Conservation (phyloP, 495 filamentous ascomycete genomes). For the Elasticomyces elasticus region DNA sequence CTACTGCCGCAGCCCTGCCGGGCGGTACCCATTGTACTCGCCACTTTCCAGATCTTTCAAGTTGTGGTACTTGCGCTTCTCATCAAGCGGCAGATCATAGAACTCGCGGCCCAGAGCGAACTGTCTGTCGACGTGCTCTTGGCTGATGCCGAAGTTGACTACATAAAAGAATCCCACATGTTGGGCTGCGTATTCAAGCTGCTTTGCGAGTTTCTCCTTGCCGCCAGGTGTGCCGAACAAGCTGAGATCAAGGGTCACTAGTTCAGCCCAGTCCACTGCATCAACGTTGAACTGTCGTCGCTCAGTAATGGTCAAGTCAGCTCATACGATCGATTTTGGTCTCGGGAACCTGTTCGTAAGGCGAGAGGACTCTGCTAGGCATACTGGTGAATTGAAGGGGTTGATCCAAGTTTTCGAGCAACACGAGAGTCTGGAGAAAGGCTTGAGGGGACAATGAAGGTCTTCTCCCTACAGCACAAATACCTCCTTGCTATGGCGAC, state of each 20-base stretch:
- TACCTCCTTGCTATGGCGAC: neutral
- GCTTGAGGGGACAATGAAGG: too few relatives aligned
- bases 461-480: neutral
- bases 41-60: neutral
- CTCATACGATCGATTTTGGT: neutral
- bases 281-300: neutral
- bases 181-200: constrained; percentile 41
- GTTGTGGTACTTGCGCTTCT: constrained; percentile 6
- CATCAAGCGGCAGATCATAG: constrained; percentile 36
- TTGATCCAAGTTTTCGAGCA: neutral
- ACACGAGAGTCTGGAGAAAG: neutral
- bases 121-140: constrained; percentile 47
- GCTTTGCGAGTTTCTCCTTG: constrained; percentile 43
- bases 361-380: neutral
- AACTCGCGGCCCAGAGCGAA: constrained; percentile 46
- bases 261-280: constrained; percentile 39
- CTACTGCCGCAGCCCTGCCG: neutral
- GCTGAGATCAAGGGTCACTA: constrained; percentile 45
- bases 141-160: constrained; percentile 42
- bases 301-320: neutral
- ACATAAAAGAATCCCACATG: constrained; percentile 44
- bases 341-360: neutral
- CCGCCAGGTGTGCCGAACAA: constrained; percentile 42
- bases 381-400: neutral
- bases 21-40: constrained; percentile 3